Evolutionary conservation across 345 rosid genomes (phyloP).

Genomic region (Angophora floribunda): DNA sequence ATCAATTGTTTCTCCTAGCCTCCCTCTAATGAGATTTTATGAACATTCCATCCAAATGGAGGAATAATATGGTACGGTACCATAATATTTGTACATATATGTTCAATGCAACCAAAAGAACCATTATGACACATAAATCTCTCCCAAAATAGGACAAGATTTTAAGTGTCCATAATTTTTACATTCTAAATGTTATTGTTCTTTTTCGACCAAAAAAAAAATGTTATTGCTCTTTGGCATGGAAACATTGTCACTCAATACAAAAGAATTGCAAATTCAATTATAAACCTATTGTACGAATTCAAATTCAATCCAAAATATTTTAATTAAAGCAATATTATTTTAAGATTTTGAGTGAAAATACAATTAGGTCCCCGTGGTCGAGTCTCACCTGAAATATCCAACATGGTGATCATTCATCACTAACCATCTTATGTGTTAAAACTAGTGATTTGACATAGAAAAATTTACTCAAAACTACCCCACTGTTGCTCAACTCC

Average conservation of each 20-base stretch:
- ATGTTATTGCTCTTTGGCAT: not conserved
- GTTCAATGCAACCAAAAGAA: not conserved
- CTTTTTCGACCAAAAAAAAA: too few species aligned
- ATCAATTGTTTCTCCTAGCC: not conserved
- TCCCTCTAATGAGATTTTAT: not conserved
- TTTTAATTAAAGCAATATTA: too few species aligned
- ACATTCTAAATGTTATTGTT: not conserved
- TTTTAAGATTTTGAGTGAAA: too few species aligned
- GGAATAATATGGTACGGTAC: not conserved
- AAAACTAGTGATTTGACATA: accelerated
- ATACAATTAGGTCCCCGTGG: not conserved
- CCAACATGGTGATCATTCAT: accelerated
- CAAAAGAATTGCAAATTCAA: not conserved
- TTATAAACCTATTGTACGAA: too few species aligned
- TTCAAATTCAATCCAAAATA: not conserved
- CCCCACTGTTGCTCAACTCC: not conserved
- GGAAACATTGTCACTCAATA: not conserved
- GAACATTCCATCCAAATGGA: not conserved
- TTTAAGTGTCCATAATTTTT: accelerated
- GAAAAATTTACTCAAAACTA: too few species aligned
- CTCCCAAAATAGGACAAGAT: not conserved
- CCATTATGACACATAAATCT: not conserved
- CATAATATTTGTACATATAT: not conserved
- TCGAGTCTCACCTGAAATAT: not conserved
- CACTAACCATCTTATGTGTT: accelerated